phyloP scores from a whole-genome alignment of 2,329 filamentous ascomycete species.

The Mariannaea sp. region DNA sequence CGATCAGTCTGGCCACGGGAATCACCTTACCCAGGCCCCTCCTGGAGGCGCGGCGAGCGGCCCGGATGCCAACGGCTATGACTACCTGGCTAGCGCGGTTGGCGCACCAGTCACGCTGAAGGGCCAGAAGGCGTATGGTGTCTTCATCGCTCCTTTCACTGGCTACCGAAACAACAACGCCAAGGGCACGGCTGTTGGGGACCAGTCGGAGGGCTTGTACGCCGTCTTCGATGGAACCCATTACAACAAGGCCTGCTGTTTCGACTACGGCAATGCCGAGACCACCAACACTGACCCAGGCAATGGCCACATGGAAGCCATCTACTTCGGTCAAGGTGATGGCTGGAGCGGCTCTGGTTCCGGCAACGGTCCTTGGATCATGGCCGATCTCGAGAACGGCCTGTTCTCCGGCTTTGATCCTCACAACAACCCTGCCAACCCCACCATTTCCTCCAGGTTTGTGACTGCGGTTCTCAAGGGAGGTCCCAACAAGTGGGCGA shows the following conservation, averaged over 20 bases:
- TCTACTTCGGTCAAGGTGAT: constrained; percentile 64
- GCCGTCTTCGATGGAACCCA: constrained; percentile 64
- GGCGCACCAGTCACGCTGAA: constrained; percentile 66
- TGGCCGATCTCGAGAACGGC: constrained; percentile 71
- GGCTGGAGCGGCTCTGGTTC: constrained; percentile 58
- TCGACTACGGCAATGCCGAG: constrained; percentile 63
- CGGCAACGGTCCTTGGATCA: constrained; percentile 67
- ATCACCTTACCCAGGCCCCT: constrained; percentile 65
- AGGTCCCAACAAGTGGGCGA: constrained; percentile 58
- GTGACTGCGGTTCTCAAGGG: constrained; percentile 63
- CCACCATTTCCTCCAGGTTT: constrained; percentile 59
- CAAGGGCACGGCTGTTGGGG: constrained; percentile 57
- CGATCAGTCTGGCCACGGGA: constrained; percentile 66
- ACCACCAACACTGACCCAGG: constrained; percentile 58
- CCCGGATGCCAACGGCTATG: constrained; percentile 60
- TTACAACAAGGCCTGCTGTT: constrained; percentile 61
- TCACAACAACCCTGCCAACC: constrained; percentile 55
- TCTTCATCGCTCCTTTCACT: constrained; percentile 64
- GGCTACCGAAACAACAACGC: constrained; percentile 65
- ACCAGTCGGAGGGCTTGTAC: constrained; percentile 64
- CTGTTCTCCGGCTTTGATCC: constrained; percentile 61
- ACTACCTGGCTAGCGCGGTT: constrained; percentile 62
- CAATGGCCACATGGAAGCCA: constrained; percentile 70
- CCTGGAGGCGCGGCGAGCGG: constrained; percentile 59
- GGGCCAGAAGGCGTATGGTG: constrained; percentile 66